Conservation (phyloP, 176 grass and related monocot genomes). For the Zizania latifolia region DNA sequence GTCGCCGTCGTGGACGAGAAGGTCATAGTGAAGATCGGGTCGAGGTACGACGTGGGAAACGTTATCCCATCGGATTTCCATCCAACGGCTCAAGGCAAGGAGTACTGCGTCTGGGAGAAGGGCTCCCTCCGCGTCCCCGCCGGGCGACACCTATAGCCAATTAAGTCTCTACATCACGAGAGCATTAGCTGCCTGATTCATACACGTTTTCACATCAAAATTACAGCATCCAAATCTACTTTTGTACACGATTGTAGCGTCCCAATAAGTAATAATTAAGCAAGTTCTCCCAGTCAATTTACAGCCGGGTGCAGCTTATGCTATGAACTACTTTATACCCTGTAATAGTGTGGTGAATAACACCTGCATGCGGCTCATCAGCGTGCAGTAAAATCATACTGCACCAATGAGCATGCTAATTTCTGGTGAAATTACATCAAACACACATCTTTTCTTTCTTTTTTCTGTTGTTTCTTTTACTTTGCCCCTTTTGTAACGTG, state of each 20-base stretch:
- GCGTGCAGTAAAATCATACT: background rate
- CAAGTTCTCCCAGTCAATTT: background rate
- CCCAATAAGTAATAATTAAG: background rate
- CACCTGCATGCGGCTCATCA: background rate
- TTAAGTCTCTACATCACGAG: background rate
- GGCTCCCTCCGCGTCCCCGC: constrained; percentile 27
- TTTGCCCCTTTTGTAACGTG: too few species aligned
- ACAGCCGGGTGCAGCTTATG: background rate
- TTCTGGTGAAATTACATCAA: too few species aligned
- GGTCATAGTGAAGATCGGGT: constrained; percentile 55
- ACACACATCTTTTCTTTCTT: too few species aligned
- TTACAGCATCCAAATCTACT: too few species aligned
- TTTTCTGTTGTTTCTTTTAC: too few species aligned
- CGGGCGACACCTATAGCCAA: background rate
- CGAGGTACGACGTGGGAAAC: constrained; percentile 49
- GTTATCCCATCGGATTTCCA: constrained; percentile 47
- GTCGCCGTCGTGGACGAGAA: constrained; percentile 59
- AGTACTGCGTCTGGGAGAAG: constrained; percentile 73
- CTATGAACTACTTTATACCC: too few species aligned
- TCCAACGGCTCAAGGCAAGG: constrained; percentile 28
- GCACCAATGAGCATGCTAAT: background rate
- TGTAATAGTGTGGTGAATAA: too few species aligned
- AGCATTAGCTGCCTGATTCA: background rate
- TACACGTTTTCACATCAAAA: background rate
- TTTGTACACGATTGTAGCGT: background rate